Base-by-base conservation (phyloP, 2,329 filamentous ascomycete genomes). In the Neofusicoccum parvum region DNA sequence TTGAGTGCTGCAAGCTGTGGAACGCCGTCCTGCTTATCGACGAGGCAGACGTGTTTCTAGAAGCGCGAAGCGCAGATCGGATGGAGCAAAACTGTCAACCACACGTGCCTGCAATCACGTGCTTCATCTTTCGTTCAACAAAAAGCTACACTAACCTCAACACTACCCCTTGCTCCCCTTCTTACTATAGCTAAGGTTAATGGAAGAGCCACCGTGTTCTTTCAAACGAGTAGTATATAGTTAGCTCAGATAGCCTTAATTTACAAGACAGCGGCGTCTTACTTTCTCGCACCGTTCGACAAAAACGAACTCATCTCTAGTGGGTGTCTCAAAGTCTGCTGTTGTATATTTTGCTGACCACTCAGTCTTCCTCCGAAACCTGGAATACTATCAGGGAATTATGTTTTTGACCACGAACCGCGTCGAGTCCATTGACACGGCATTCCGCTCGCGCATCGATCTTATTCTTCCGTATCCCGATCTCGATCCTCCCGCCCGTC, bases 11-110 rank as follows among this genome's bases (percentile, higher is more conserved):
- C 66, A 79, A 79, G 0, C 79, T 77, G 66, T 86, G 83, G 83
- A 81, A 82, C 39, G 81, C 81, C 11, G 78, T 86, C 5, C 75
- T 85, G 0, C 75, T 85, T 0, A 74, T 85, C 1, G 83, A 84
- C 69, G 82, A 85, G 67, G 82, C 80, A 11, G 80, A 83, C 43
- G 72, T 77, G 5, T 76, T 76, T 65, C 58, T 74, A 12, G 71
- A 73, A 65, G 63, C 70, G 45, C 67, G 71, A 2, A 71, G 69
- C 9, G 54, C 71, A 1, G 71, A 73, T 49, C 69, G 73, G 50
- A 64, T 74, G 6, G 71, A 72, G 64, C 51, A 72, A 6, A 73
- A 73, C 63, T n/a, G n/a, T n/a, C n/a, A n/a, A n/a, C n/a, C n/a
- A n/a, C n/a, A n/a, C n/a, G n/a, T n/a, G n/a, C n/a, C n/a, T n/a